phyloP scores from a whole-genome alignment of 257 asterid genomes.

The Galeopsis tetrahit region DNA sequence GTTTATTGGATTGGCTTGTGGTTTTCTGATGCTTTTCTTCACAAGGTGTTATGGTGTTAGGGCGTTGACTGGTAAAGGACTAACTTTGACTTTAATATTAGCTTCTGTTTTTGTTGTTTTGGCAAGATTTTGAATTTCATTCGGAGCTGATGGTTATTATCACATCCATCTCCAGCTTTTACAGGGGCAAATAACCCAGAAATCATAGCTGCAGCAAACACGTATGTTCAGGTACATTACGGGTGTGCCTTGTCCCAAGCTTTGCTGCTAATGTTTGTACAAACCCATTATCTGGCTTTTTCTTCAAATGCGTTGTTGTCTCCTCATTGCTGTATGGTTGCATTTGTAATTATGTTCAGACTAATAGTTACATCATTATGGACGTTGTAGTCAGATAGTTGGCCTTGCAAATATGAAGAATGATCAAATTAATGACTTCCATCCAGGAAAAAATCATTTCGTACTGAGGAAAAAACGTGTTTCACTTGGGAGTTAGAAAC shows the following conservation, averaged over 20 bases:
- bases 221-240: slow-evolving; percentile 78
- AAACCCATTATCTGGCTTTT: slow-evolving; percentile 12
- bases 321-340: slow-evolving; percentile 15
- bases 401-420: background rate
- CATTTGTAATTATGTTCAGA: background rate
- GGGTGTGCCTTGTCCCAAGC: slow-evolving; percentile 15
- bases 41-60: slow-evolving; percentile 73
- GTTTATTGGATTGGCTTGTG: slow-evolving; percentile 80
- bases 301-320: background rate
- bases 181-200: slow-evolving; percentile 81
- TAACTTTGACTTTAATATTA: background rate
- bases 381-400: background rate
- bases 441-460: background rate
- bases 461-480: background rate
- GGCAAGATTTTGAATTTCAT: slow-evolving; percentile 13
- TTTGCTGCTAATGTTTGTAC: slow-evolving; percentile 14
- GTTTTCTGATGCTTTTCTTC: slow-evolving; percentile 73
- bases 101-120: background rate
- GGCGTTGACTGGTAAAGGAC: slow-evolving; percentile 72
- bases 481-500: slow-evolving; percentile 6
- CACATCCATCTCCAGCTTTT: slow-evolving; percentile 60
- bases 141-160: slow-evolving; percentile 30
- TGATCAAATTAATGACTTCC: slow-evolving; percentile 8
- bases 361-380: slow-evolving; percentile 1
- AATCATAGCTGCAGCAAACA: slow-evolving; percentile 77